A percentile compares a stretch with the other conserved stretches of the same genome.
Evolutionary conservation across 1,139 yeast genomes (phyloP).

Genomic region (Yamadazyma triangularis): DNA sequence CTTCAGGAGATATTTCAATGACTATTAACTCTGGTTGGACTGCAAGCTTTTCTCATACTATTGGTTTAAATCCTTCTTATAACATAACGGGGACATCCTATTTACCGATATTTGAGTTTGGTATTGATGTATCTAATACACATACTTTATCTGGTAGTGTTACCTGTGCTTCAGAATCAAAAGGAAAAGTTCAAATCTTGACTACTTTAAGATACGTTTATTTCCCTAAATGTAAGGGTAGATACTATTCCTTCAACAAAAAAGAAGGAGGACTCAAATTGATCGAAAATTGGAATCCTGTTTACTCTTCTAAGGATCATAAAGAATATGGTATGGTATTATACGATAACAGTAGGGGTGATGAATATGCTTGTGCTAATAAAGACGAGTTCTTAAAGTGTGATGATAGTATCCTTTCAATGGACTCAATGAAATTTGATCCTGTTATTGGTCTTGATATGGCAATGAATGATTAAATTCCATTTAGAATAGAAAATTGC

Average conservation of each 20-base stretch:
- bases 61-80: background rate
- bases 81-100: conserved; percentile 3
- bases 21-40: background rate
- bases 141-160: conserved; percentile 10
- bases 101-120: conserved; percentile 4
- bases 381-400: background rate
- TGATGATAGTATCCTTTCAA: background rate
- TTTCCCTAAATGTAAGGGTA: conserved; percentile 10
- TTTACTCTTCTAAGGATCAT: conserved; percentile 4
- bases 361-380: conserved; percentile 13
- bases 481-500: too few species aligned
- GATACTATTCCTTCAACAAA: conserved; percentile 5
- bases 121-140: conserved; percentile 5
- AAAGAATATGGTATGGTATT: conserved; percentile 11
- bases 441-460: background rate
- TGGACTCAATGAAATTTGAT: background rate
- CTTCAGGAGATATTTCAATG: background rate
- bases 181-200: conserved; percentile 11
- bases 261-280: conserved; percentile 1
- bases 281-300: conserved; percentile 6
- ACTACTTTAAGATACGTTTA: conserved; percentile 8
- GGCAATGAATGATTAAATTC: background rate
- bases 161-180: conserved; percentile 8
- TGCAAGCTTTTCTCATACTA: background rate
- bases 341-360: conserved; percentile 11